Conservation (phyloP, 257 asterid species). For the Penstemon davidsonii region DNA sequence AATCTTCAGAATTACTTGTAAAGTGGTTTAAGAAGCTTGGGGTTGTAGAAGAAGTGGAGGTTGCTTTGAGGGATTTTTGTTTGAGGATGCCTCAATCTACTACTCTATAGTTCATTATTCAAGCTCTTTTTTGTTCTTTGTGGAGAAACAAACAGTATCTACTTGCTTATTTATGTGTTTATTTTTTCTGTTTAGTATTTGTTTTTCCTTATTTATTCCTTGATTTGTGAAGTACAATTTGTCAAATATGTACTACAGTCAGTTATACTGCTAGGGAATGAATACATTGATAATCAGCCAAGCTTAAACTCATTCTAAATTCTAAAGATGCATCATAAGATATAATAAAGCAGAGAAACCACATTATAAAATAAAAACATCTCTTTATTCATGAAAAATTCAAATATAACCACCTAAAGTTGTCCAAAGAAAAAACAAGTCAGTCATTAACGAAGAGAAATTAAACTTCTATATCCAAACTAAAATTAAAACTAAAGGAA, state of each 20-base stretch:
- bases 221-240: neutral
- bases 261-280: too few relatives aligned
- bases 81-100: conserved; percentile 18
- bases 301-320: too few relatives aligned
- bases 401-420: too few relatives aligned
- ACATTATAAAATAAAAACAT: too few relatives aligned
- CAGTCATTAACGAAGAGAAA: too few relatives aligned
- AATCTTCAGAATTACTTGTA: conserved; percentile 62
- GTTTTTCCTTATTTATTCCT: neutral
- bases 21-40: conserved; percentile 74
- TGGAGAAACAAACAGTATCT: neutral
- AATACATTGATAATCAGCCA: too few relatives aligned
- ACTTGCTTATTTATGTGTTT: too few relatives aligned
- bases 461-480: neutral
- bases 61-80: conserved; percentile 59
- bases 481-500: neutral
- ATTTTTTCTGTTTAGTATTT: neutral
- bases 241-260: neutral
- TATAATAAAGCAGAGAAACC: too few relatives aligned
- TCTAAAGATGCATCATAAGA: too few relatives aligned
- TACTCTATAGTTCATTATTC: conserved; percentile 18
- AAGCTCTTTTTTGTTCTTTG: neutral
- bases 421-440: too few relatives aligned
- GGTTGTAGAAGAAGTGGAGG: conserved; percentile 72
- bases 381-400: too few relatives aligned